These are phyloP conservation scores for Sporothrix phasma DNA, from an alignment of 2,329 filamentous ascomycete species.

Conservation along the genomic window DNA sequence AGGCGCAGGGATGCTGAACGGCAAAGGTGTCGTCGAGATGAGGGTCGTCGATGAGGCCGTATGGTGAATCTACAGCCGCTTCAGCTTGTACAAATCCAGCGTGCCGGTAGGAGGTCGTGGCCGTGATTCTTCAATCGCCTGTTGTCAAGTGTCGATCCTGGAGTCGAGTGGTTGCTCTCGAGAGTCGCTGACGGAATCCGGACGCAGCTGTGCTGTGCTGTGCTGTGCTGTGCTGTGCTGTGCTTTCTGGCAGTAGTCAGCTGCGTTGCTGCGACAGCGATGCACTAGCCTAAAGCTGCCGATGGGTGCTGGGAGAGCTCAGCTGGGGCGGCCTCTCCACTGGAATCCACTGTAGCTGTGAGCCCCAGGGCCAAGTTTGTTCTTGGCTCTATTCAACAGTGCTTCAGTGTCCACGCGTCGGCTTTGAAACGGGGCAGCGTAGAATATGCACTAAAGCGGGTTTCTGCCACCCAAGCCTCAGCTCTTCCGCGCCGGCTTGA, in stretches of 20 bases:
- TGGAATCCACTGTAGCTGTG: neutral
- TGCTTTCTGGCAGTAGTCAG: too few relatives aligned
- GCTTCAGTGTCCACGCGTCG: neutral
- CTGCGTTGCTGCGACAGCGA: neutral
- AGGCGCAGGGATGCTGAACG: neutral
- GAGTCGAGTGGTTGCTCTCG: neutral
- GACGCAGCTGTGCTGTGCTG: neutral
- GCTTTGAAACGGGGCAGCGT: neutral
- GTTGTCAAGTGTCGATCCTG: neutral
- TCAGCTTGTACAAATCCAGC: neutral
- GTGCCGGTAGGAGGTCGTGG: neutral
- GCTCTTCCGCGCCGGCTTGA: neutral
- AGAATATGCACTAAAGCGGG: neutral
- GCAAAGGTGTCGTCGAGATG: neutral
- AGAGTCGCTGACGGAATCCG: constrained; percentile 13
- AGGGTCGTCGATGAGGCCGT: too few relatives aligned
- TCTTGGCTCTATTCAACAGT: neutral
- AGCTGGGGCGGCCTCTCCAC: neutral
- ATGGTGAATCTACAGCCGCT: neutral
- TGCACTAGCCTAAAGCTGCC: constrained; percentile 1
- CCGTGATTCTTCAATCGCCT: neutral
- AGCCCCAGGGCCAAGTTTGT: too few relatives aligned
- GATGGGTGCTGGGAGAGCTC: neutral
- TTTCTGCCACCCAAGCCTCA: neutral
- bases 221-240: neutral